Conservation (phyloP, 2,329 filamentous ascomycete genomes). For the Verticillium klebahnii region DNA sequence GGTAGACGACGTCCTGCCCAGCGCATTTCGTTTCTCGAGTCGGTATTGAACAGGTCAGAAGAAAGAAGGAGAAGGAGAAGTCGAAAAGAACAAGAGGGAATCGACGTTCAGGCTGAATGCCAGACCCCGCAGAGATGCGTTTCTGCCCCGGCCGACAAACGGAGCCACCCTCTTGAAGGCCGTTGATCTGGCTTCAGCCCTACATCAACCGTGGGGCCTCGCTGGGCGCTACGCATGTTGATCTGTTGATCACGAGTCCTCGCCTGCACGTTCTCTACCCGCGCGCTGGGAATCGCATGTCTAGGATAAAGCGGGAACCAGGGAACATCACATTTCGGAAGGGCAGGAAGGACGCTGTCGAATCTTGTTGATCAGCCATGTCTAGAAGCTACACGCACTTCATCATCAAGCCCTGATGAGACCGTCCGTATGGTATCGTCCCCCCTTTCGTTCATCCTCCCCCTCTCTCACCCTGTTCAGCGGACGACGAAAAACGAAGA, state of each 20-base stretch:
- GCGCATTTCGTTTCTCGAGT: no score
- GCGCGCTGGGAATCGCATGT: not conserved
- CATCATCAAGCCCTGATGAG: not conserved
- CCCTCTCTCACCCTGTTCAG: not conserved
- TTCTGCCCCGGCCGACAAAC: not conserved
- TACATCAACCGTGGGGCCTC: not conserved
- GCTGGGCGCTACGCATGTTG: not conserved
- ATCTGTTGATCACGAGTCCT: not conserved
- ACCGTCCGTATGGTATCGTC: not conserved
- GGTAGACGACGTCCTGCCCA: no score
- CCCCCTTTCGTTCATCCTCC: not conserved
- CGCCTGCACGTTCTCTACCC: not conserved
- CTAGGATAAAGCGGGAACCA: not conserved
- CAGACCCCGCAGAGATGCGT: no score
- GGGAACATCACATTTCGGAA: no score
- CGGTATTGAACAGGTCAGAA: no score
- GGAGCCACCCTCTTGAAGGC: not conserved
- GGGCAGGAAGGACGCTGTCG: no score
- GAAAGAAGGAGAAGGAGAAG: no score
- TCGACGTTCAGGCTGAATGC: no score
- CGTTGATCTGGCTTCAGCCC: not conserved
- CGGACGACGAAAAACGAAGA: not conserved
- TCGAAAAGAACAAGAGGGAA: no score
- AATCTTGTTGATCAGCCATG: not conserved
- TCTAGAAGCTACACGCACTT: not conserved